Base-by-base conservation (phyloP, 1,139 yeast species). In the Candida sojae region DNA sequence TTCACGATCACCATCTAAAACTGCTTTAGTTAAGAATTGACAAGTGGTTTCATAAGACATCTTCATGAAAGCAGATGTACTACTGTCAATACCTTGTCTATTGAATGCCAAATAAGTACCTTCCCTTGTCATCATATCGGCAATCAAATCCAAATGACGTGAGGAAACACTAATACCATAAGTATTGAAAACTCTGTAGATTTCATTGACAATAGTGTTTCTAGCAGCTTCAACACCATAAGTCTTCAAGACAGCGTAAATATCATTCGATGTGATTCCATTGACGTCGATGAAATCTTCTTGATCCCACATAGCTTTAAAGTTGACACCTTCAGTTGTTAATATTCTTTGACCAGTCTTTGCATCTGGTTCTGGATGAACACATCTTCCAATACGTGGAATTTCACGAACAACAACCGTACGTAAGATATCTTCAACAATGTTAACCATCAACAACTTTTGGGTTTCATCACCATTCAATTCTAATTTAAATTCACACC, bases 211-310 rank as follows among this genome's bases (percentile, higher is more conserved):
- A 74, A 95, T 89, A 36, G 99, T 93, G 68, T 91, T 90, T 71
- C 99, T 84, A 25, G 99, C 99, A 40, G 99, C 99, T 71, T 95
- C 99, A 48, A 93, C 99, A 68, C 99, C 99, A 62, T 95, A 95
- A 0, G 96, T 90, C 57, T 78, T 81, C 61, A 95, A 79, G 6
- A 95, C 97, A 17, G 97, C 90, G 42, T 90, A 85, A 58, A 95
- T 85, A 69, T 95, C 99, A 77, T 95, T 95, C 13, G 97, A 90
- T 6, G 88, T 80, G 62, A 95, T 88, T 51, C 84, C 85, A 66
- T 93, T 88, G 55, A 92, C 96, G 59, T 91, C 86, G 57, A 95
- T 80, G 67, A 93, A 91, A 55, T 88, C 92, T 57, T 90, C 93
- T 69, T 92, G 96, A 49, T 91, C 96, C 98, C 99, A 95, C 96